A percentile compares a stretch with the other conserved stretches of the same genome.
phyloP scores from a whole-genome alignment of 345 rosid genomes.

The Conringia planisiliqua region DNA sequence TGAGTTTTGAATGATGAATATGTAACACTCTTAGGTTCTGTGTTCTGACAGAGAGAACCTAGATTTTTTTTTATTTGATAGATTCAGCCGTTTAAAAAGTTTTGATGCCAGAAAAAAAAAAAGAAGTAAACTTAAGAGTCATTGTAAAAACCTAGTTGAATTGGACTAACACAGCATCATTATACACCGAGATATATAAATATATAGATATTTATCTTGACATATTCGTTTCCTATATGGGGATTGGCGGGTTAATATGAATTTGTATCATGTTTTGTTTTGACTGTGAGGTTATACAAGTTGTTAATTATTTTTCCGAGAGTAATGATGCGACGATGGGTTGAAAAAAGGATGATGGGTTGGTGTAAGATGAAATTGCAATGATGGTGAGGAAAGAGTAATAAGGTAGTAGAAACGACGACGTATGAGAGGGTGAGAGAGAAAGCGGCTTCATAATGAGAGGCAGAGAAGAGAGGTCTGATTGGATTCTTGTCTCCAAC shows the following conservation, averaged over 20 bases:
- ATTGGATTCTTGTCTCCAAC: slow-evolving; percentile 30
- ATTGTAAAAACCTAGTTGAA: too few species aligned
- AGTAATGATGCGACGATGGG: background rate
- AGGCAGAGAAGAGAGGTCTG: slow-evolving; percentile 25
- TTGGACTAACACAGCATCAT: background rate
- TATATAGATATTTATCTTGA: background rate
- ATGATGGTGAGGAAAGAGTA: background rate
- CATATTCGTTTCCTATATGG: background rate
- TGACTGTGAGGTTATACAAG: background rate
- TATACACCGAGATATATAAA: background rate
- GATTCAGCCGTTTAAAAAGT: background rate
- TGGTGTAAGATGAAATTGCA: background rate
- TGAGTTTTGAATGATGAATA: background rate
- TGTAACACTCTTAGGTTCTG: background rate
- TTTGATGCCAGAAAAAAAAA: background rate
- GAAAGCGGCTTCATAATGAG: slow-evolving; percentile 40
- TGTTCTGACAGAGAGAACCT: background rate
- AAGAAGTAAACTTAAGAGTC: too few species aligned
- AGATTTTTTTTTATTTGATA: background rate
- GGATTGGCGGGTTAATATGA: background rate
- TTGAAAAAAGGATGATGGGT: background rate
- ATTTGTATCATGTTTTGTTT: background rate
- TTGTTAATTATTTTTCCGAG: background rate
- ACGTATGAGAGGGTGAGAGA: background rate
- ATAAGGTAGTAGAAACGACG: slow-evolving; percentile 6